Base-by-base conservation (phyloP, 768 basidiomycete species). In the Kockovaella imperatae region DNA sequence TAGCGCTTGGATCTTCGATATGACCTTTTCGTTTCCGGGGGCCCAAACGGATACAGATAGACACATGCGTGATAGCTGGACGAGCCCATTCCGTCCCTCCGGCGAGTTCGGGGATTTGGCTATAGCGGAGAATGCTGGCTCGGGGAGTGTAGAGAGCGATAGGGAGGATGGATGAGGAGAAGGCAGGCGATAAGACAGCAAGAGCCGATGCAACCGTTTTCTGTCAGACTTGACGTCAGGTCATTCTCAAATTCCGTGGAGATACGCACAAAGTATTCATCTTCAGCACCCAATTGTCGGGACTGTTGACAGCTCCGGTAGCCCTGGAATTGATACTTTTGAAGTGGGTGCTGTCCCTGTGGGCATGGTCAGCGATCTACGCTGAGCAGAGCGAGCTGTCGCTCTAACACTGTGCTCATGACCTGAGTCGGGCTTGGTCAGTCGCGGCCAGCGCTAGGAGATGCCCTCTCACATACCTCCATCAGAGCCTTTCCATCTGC, bases 11-110 rank as follows among this genome's bases (percentile, higher is more conserved):
- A 96, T 96, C 72, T 81, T 84, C 66, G 81, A 82, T 52, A 96
- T 89, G 56, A 91, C 84, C 54, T 83, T 80, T 73, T 87, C 81
- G 62, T 91, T 91, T 68, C 79, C 79, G 67, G 86, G 83, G 62
- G 86, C 89, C 71, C 91, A 87, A 8, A 90, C 87, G 1, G 84
- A 83, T 56, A 89, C 84, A 18, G 83, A 86, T 39, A 93, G 82
- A 11, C 84, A 82, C 35, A 90, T 75, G 39, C 85, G 79, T 63
- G 86, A 89, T 74, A 91, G 76, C 17, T 79, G 75, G 24, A 89
- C 75, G 3, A 82, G 82, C 23, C 84, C 83, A 11, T 69, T 55
- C 3, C 42, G 13, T n/a, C 60, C 58, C 32, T 62, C 60, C 4
- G 45, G 39, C 3, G 83, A 68, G 60, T 80, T 78, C 49, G 80